These are phyloP conservation scores for Botrytis elliptica DNA, from an alignment of 2,329 filamentous ascomycete genomes.

Conservation along the genomic window DNA sequence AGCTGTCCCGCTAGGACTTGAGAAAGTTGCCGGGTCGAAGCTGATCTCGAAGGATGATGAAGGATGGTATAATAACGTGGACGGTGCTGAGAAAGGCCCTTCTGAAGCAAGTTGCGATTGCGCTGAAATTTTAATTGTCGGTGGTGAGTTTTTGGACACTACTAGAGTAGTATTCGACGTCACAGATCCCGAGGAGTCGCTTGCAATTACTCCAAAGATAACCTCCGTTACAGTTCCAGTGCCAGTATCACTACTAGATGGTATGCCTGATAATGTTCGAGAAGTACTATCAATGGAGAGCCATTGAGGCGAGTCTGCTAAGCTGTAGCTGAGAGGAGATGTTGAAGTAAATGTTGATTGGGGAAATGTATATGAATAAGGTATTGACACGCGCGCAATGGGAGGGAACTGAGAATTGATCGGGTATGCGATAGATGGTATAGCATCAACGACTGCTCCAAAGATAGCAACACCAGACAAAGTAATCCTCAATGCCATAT, in stretches of 20 bases:
- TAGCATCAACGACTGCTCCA: slow-evolving; percentile 35
- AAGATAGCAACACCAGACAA: slow-evolving; percentile 26
- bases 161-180: slow-evolving; percentile 69
- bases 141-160: slow-evolving; percentile 58
- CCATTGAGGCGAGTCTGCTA: slow-evolving; percentile 69
- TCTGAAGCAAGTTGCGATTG: slow-evolving; percentile 56
- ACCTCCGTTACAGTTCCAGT: slow-evolving; percentile 50
- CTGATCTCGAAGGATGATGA: slow-evolving; percentile 53
- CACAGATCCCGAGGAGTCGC: slow-evolving; percentile 62
- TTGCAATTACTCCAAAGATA: slow-evolving; percentile 65
- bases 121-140: slow-evolving; percentile 55
- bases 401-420: slow-evolving; percentile 83
- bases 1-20: slow-evolving; percentile 40
- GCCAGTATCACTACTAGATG: slow-evolving; percentile 53
- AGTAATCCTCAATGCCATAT: slow-evolving; percentile 31
- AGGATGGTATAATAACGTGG: slow-evolving; percentile 56
- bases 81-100: slow-evolving; percentile 59
- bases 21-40: slow-evolving; percentile 62
- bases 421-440: slow-evolving; percentile 58
- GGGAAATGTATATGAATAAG: slow-evolving; percentile 71
- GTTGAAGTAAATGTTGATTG: slow-evolving; percentile 69
- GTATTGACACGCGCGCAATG: slow-evolving; percentile 66
- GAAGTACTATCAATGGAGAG: slow-evolving; percentile 65
- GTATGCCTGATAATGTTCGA: slow-evolving; percentile 70
- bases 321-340: slow-evolving; percentile 61